Conservation (phyloP, 2,329 filamentous ascomycete species). For the Alternaria rosae region DNA sequence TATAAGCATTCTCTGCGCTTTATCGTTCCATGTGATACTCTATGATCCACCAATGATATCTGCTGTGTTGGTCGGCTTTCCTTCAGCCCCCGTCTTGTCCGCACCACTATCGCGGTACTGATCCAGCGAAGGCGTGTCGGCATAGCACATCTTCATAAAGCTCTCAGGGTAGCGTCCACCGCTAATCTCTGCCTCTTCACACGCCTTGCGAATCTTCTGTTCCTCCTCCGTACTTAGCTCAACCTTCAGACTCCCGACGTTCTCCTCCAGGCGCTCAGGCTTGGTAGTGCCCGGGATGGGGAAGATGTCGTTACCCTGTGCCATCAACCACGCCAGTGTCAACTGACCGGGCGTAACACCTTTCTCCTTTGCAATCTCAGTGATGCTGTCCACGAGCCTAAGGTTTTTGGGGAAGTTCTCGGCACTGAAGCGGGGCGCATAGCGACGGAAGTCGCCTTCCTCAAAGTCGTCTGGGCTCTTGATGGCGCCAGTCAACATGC, state of each 20-base stretch:
- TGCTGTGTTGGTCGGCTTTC: constrained; percentile 7
- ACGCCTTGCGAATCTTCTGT: constrained; percentile 35
- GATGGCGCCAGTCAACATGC: constrained; percentile 38
- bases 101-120: constrained; percentile 1
- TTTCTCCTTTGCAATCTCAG: constrained; percentile 54
- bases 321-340: constrained; percentile 53
- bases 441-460: constrained; percentile 32
- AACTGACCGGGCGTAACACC: constrained; percentile 65
- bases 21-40: not conserved
- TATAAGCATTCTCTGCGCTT: not conserved
- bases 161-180: constrained; percentile 52
- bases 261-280: constrained; percentile 42
- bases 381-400: constrained; percentile 43
- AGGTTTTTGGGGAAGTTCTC: constrained; percentile 52
- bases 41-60: constrained; percentile 10
- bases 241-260: constrained; percentile 36
- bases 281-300: constrained; percentile 62
- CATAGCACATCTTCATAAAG: constrained; percentile 45
- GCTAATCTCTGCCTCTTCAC: constrained; percentile 51
- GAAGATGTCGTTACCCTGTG: constrained; percentile 59
- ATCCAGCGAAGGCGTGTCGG: constrained; percentile 48
- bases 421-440: constrained; percentile 52
- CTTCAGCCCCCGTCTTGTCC: not conserved
- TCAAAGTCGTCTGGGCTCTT: constrained; percentile 56
- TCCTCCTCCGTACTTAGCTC: constrained; percentile 40